Evolutionary conservation across 1,284 basidiomycete species (phyloP).

Genomic region (Apiotrichum sp.): DNA sequence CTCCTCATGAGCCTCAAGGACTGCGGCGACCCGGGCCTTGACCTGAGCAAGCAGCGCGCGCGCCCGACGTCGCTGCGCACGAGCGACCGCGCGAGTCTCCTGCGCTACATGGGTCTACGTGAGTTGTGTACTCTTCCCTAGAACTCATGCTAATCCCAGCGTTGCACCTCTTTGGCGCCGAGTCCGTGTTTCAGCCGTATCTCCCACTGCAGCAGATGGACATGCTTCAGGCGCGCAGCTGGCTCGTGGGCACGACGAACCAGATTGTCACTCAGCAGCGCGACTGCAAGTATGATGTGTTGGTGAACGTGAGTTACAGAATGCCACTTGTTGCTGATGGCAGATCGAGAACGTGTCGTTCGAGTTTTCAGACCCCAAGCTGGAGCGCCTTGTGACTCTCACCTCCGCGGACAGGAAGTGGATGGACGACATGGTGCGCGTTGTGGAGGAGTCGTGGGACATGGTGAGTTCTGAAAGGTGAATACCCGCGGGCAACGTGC

Average conservation of each 20-base stretch:
- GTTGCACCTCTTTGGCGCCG: conserved; percentile 67
- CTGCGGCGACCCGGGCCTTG: conserved; percentile 80
- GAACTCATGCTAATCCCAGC: too few species aligned
- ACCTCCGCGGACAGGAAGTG: conserved; percentile 93
- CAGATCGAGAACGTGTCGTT: conserved; percentile 77
- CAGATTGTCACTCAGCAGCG: conserved; percentile 90
- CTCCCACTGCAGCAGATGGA: conserved; percentile 93
- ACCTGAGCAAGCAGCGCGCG: conserved; percentile 54
- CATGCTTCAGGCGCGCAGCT: conserved; percentile 70
- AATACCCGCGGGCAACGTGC: background rate
- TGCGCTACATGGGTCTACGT: conserved; percentile 89
- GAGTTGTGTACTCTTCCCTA: too few species aligned
- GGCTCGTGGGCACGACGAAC: conserved; percentile 86
- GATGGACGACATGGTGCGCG: conserved; percentile 76
- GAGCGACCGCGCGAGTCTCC: conserved; percentile 83
- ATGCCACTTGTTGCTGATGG: background rate
- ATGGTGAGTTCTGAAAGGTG: conserved; percentile 41
- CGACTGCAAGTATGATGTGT: conserved; percentile 70
- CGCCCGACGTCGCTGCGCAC: conserved; percentile 76
- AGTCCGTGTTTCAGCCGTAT: conserved; percentile 96
- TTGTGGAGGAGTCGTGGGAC: conserved; percentile 75
- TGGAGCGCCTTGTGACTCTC: conserved; percentile 70
- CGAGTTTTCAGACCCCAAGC: conserved; percentile 72
- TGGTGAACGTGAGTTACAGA: conserved; percentile 68
- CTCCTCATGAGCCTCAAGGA: conserved; percentile 84